Conservation (phyloP, 2,329 filamentous ascomycete species). For the Fusarium compactum region DNA sequence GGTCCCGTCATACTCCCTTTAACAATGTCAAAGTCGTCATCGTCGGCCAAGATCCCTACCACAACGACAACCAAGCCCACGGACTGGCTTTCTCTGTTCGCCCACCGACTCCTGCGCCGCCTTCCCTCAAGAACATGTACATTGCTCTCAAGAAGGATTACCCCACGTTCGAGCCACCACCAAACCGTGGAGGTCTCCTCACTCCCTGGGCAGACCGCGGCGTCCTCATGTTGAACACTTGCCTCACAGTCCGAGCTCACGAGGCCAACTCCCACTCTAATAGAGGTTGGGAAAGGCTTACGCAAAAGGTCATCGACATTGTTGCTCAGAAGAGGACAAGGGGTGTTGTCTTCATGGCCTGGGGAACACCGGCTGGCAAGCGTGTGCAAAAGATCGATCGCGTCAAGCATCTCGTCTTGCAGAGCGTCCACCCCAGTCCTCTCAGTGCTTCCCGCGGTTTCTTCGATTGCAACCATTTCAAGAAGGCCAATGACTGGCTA, state of each 20-base stretch:
- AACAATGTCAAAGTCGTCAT: constrained; percentile 91
- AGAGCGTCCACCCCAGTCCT: constrained; percentile 93
- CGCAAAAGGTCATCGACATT: constrained; percentile 89
- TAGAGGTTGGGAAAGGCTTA: constrained; percentile 93
- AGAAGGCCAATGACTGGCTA: constrained; percentile 87
- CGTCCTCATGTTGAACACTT: constrained; percentile 93
- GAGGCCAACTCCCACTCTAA: constrained; percentile 87
- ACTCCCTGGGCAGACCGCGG: constrained; percentile 95
- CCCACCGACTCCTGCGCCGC: constrained; percentile 87
- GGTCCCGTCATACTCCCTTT: constrained; percentile 94
- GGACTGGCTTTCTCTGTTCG: constrained; percentile 96
- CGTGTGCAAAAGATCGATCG: constrained; percentile 79
- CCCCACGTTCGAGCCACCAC: constrained; percentile 79
- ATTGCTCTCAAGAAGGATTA: constrained; percentile 89
- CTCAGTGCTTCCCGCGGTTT: constrained; percentile 86
- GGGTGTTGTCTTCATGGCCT: constrained; percentile 95
- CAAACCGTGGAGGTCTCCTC: constrained; percentile 83
- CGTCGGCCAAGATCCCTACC: constrained; percentile 96
- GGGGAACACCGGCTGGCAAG: constrained; percentile 88
- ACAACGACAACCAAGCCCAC: constrained; percentile 95
- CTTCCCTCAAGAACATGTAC: constrained; percentile 95
- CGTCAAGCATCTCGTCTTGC: constrained; percentile 82
- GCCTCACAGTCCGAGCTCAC: constrained; percentile 90
- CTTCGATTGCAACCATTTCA: constrained; percentile 86
- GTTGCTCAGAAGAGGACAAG: constrained; percentile 80